Evolutionary conservation across 345 rosid species (phyloP), one percentile per base, ranked within the genome.

Genomic region (Rhodamnia rubescens): DNA sequence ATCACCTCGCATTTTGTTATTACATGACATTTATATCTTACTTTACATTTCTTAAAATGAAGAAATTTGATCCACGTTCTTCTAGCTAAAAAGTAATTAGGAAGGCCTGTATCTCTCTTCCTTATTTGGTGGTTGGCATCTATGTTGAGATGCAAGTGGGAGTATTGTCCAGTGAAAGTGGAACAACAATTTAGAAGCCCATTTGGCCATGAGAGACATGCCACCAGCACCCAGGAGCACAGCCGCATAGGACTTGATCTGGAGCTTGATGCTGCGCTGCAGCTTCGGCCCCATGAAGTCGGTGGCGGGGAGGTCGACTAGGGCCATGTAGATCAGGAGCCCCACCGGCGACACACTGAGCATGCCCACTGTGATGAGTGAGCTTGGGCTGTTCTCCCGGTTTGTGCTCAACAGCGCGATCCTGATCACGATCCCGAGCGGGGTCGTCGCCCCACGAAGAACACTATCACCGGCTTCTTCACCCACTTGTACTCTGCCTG

Each of bases 241-340:
- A 11, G 91, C 90, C 1, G 69, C 64, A 50, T 87, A 91, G 8
- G 92, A 82, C 54, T 90, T 90, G n/a, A 93, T 91, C 87, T 91
- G 93, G 74, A 95, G 95, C 86, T 84, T 87, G 29, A 78, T 53
- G 52, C 86, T 94, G 64, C 8, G 52, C 74, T 92, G 96, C 87
- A 94, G 74, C 61, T 88, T 92, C 0, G 85, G 87, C 81, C 88
- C 91, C 96, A 91, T 88, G 85, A 94, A 95, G 86, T 93, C 95
- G 0, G 93, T 89, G 1, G 95, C 93, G 3, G 93, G 88, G 54
- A 95, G 96, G 82, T 95, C 98, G 4, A 95, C 96, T 21, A 95
- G 64, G 4, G 96, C 91, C 96, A 91, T 94, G 88, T 93, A 95
- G 42, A 94, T 92, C 40, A 95, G 89, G 59, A 95, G 89, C 26